Base-by-base conservation (phyloP, 2,329 filamentous ascomycete genomes). In the Ophiocordyceps unilateralis region DNA sequence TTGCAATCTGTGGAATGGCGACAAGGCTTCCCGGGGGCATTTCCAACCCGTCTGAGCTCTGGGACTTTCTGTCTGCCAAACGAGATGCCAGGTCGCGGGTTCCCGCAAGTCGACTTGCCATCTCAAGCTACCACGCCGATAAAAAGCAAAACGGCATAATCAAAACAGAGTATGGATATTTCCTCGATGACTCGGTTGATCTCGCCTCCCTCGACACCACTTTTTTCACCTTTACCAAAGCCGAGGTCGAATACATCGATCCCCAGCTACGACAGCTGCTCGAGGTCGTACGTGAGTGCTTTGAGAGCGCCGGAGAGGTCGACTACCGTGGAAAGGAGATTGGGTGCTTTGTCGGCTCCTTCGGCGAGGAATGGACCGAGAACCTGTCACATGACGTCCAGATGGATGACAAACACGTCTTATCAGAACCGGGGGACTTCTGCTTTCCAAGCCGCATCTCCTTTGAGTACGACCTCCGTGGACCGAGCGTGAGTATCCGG, bases 181-280 rank as follows among this genome's bases (percentile, higher is more conserved):
- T 52, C 40, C 45, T 59, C 0, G 45, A 53, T 22, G 46, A 53
- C 11, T 23, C 38, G 8, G 44, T 17, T 12, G 23, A 45, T 12
- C 46, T 52, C 6, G 49, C 52, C 11, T 26, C 24, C 2, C 46
- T 56, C 20, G 55, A 55, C 39, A 48, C 54, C 3, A 44, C 48
- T 1, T 47, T 55, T 17, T 59, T 58, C 46, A 45, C 45, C 11
- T 47, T 58, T 39, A 46, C 45, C 2, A 44, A 43, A 4, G 43
- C 41, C 3, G 57, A 63, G 42, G 49, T 56, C 11, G 54, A 57
- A 41, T 42, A 43, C 5, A 19, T 49, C 28, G 59, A 63, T 32
- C 59, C 59, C 1, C 56, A 58, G 30, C 59, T 59, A 40, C 44
- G 57, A 1, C 46, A 54, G 10, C 42, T 58, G 3, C 44, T 59